Conservation (phyloP, 352 stramenopile genomes). For the Pythium grandisporangium region DNA sequence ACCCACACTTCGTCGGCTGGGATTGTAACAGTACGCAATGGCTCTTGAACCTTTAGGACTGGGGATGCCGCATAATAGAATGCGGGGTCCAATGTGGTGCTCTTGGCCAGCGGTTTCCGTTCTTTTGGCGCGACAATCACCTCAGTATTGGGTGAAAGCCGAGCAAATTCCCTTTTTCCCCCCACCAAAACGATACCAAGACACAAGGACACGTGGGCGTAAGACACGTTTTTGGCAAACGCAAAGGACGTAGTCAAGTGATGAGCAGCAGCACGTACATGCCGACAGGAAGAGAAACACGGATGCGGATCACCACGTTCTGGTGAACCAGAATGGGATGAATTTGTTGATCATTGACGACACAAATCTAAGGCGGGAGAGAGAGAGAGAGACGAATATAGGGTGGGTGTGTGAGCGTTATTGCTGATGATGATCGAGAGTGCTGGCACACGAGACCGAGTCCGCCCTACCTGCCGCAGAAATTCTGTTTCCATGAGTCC, state of each 20-base stretch:
- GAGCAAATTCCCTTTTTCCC: conserved; percentile 43
- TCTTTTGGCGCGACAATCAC: conserved; percentile 74
- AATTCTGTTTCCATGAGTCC: conserved; percentile 76
- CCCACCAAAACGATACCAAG: not conserved
- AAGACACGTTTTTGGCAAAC: not conserved
- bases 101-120: conserved; percentile 18
- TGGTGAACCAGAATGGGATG: conserved; percentile 78
- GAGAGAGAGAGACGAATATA: no score
- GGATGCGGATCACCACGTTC: conserved; percentile 64
- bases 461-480: conserved; percentile 64
- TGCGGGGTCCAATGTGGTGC: conserved; percentile 26
- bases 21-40: not conserved
- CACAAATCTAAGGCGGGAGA: conserved; percentile 84
- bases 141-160: conserved; percentile 58
- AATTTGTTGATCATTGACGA: conserved; percentile 82
- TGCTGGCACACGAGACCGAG: no score
- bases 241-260: no score
- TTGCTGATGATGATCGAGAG: no score
- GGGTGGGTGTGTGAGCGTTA: no score
- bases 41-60: conserved; percentile 36
- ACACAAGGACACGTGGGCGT: no score
- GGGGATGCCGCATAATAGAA: conserved; percentile 56
- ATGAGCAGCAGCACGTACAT: conserved; percentile 29
- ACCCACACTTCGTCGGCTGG: conserved; percentile 52
- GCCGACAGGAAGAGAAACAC: conserved; percentile 41